Percentiles rank a stretch among this genome's conserved stretches.
These are phyloP conservation scores for Trichoderma sp. DNA, from an alignment of 2,329 filamentous ascomycete genomes.

Conservation along the genomic window DNA sequence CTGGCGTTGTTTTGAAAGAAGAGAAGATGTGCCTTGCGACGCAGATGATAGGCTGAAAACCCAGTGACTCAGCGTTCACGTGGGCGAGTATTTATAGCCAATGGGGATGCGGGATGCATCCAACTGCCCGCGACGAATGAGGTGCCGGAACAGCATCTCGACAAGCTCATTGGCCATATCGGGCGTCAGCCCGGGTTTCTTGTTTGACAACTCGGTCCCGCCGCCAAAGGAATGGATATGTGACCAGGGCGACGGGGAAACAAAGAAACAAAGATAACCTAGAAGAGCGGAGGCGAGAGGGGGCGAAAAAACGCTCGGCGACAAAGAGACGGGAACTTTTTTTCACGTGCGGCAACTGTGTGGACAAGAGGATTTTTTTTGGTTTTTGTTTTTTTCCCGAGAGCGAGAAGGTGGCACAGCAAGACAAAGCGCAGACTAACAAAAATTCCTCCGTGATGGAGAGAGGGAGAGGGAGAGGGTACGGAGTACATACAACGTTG, in stretches of 20 bases:
- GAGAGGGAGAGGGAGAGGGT: too few species aligned
- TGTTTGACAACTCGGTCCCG: not conserved
- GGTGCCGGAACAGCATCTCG: not conserved
- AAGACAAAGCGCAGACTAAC: not conserved
- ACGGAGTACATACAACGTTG: slow-evolving; percentile 16
- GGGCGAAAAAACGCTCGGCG: not conserved
- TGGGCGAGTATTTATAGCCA: slow-evolving; percentile 2
- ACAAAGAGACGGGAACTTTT: too few species aligned
- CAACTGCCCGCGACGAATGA: not conserved
- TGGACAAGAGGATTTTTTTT: not conserved
- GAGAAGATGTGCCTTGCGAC: not conserved
- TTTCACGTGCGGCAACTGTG: slow-evolving; percentile 6
- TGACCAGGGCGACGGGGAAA: not conserved
- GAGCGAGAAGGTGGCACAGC: not conserved
- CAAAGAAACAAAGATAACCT: not conserved
- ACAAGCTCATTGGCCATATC: slow-evolving; percentile 1
- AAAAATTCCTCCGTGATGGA: not conserved
- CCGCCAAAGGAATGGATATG: not conserved
- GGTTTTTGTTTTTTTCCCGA: too few species aligned
- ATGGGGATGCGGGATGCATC: not conserved
- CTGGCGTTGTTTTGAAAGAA: not conserved
- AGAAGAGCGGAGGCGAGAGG: too few species aligned
- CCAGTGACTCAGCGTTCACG: not conserved
- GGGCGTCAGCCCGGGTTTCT: not conserved
- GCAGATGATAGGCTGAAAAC: not conserved